phyloP scores from a whole-genome alignment of 371 early-diverging fungal species.

The Funneliformis caledonium region DNA sequence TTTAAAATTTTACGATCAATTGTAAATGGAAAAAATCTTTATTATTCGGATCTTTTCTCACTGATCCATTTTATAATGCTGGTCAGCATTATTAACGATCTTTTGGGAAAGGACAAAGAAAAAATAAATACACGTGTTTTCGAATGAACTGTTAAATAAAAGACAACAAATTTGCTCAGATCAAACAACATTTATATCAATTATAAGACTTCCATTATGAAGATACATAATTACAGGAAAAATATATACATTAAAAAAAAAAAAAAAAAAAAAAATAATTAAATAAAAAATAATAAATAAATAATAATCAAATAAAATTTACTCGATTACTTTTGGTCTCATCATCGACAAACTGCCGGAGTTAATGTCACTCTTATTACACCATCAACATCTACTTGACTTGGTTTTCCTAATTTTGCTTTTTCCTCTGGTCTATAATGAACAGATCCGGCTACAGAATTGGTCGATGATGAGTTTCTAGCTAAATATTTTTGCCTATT shows the following conservation, averaged over 20 bases:
- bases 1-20: no score
- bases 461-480: neutral
- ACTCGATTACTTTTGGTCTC: neutral
- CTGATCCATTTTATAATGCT: no score
- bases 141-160: neutral
- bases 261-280: neutral
- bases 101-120: no score
- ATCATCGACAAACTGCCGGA: constrained; percentile 34
- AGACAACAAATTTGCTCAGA: neutral
- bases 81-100: no score
- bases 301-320: neutral
- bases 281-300: neutral
- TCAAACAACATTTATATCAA: no score
- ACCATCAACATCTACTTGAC: constrained; percentile 24
- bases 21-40: no score
- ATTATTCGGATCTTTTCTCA: no score
- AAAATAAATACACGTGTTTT: no score
- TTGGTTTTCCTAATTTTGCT: constrained; percentile 9
- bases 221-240: neutral
- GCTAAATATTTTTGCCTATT: neutral
- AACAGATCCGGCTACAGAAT: constrained; percentile 21
- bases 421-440: constrained; percentile 34
- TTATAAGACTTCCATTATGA: no score
- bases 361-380: constrained; percentile 34
- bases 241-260: neutral